phyloP scores from a whole-genome alignment of 192 early-diverging fungal genomes.

The Pilaira anomala region DNA sequence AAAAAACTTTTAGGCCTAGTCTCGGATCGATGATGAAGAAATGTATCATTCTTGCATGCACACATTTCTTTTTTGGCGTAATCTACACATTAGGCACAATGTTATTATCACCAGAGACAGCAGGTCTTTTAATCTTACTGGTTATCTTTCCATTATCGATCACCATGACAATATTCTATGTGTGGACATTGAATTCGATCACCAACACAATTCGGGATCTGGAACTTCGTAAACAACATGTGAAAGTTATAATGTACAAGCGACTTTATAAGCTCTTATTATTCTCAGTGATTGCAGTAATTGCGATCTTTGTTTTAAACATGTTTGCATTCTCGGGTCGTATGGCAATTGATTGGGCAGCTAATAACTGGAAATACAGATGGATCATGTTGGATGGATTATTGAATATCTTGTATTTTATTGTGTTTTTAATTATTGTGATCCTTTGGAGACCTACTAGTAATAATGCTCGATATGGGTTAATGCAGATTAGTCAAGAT shows the following conservation, averaged over 20 bases:
- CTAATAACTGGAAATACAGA: constrained; percentile 75
- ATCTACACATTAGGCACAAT: constrained; percentile 83
- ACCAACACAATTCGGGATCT: constrained; percentile 74
- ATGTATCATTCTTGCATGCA: constrained; percentile 68
- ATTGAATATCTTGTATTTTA: constrained; percentile 86
- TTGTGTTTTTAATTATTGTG: constrained; percentile 74
- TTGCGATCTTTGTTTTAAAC: constrained; percentile 82
- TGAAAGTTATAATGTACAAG: constrained; percentile 90
- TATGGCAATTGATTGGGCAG: constrained; percentile 61
- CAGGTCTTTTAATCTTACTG: constrained; percentile 67
- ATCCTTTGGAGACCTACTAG: constrained; percentile 90
- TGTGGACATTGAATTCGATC: constrained; percentile 87
- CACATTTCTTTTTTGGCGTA: constrained; percentile 87
- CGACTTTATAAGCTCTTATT: constrained; percentile 76
- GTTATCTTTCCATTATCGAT: constrained; percentile 85
- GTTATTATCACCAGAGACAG: constrained; percentile 64
- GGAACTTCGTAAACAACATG: constrained; percentile 76
- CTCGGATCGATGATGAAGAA: constrained; percentile 89
- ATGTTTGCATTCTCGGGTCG: constrained; percentile 71
- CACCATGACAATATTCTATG: constrained; percentile 91
- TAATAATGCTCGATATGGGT: constrained; percentile 88
- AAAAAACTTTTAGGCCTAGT: constrained; percentile 83
- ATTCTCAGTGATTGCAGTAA: constrained; percentile 67
- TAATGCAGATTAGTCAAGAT: constrained; percentile 78
- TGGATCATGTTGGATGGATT: constrained; percentile 94